Evolutionary conservation across 495 filamentous ascomycete species (phyloP), one percentile per base, ranked within the genome.

Genomic region (Clavariopsis aquatica): DNA sequence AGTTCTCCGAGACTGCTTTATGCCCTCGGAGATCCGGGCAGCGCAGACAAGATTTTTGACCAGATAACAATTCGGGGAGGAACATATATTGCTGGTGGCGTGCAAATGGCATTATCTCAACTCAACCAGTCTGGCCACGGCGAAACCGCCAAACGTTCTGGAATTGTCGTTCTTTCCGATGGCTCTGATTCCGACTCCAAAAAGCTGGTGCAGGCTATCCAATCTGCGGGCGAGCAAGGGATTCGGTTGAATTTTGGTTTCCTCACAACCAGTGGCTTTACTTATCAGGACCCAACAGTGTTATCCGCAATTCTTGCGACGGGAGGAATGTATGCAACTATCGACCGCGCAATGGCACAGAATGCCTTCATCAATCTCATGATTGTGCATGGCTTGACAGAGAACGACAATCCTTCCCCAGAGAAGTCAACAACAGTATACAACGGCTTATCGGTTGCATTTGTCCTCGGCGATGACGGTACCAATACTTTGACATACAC

Each of bases 111-210:
- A 24, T 64, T 57, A 13, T 31, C 24, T 31, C 51, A 72, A 46
- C 46, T 72, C 23, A 68, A 62, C 3, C 62, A 69, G 45, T 52
- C 54, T 17, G 62, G 62, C 15, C 56, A 69, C 26, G 69, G 51
- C 19, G n/a, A 67, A 15, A 71, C 69, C 2, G 41, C 61, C 22
- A 60, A 68, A 24, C 56, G 60, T 13, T 55, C 69, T n/a, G 64
- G 57, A 20, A 70, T 70, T 45, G 64, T 68, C 34, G 62, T 70
- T 15, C 52, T 72, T 15, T 70, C 67, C 10, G 68, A 72, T 51
- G 68, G 68, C 20, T 28, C 57, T n/a, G 70, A 72, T 41, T 55
- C 31, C 13, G 54, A 59, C 45, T 59, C 62, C 12, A 23, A 19
- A 27, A 57, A 45, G 9, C 55, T 65, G 10, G 55, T 65, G 10